phyloP scores from a whole-genome alignment of 805 yeast species.

The Yarrowia sp. region DNA sequence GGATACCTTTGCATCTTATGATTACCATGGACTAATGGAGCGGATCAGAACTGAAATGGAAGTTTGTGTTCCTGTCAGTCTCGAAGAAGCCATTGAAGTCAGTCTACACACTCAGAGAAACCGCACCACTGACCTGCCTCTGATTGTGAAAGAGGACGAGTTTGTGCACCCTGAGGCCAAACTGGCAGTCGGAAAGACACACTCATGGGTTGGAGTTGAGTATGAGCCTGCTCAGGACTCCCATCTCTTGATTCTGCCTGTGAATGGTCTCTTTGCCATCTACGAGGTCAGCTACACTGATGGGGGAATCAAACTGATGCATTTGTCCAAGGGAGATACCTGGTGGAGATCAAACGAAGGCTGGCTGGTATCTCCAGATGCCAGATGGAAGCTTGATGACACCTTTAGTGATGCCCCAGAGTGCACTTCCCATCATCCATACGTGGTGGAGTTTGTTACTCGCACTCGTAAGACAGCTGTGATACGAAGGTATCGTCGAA shows the following conservation, averaged over 20 bases:
- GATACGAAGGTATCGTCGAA: neutral
- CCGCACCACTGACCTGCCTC: constrained; percentile 4
- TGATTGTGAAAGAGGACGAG: constrained; percentile 1
- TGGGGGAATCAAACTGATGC: constrained; percentile 8
- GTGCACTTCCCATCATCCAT: constrained; percentile 11
- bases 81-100: neutral
- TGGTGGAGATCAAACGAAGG: constrained; percentile 21
- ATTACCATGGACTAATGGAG: neutral
- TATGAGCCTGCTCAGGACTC: constrained; percentile 10
- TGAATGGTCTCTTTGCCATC: constrained; percentile 7
- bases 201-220: constrained; percentile 23
- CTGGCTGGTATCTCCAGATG: constrained; percentile 8
- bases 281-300: constrained; percentile 7
- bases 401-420: constrained; percentile 1
- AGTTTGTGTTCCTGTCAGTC: neutral
- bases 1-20: constrained; percentile 4
- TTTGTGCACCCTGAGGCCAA: constrained; percentile 7
- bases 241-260: neutral
- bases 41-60: constrained; percentile 3
- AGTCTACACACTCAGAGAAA: neutral
- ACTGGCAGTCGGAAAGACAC: constrained; percentile 17
- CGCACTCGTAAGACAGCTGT: constrained; percentile 2
- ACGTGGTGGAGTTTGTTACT: neutral
- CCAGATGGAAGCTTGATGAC: constrained; percentile 17
- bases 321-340: constrained; percentile 1